A percentile compares a stretch with the other conserved stretches of the same genome.
Evolutionary conservation across 805 yeast species (phyloP).

Genomic region (Deakozyma indianensis): DNA sequence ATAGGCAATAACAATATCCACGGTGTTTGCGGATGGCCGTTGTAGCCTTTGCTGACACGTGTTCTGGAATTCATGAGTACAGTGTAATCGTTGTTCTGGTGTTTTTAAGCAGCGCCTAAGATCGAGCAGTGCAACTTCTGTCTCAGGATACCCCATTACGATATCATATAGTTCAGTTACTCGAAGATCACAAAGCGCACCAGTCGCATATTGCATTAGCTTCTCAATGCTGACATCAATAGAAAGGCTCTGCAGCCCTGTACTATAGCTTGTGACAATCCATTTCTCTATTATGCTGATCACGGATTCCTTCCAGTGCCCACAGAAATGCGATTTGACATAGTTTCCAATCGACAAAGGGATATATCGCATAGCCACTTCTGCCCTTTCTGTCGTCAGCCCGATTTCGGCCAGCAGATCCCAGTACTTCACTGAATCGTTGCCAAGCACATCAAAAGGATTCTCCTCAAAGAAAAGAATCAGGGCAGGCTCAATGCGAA

Average conservation of each 20-base stretch:
- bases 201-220: slow-evolving; percentile 6
- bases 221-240: not conserved
- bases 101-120: slow-evolving; percentile 36
- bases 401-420: not conserved
- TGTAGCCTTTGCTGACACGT: slow-evolving; percentile 35
- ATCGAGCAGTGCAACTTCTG: slow-evolving; percentile 42
- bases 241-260: slow-evolving; percentile 2
- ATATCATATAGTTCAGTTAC: slow-evolving; percentile 46
- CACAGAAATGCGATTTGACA: slow-evolving; percentile 6
- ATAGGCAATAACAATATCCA: slow-evolving; percentile 53
- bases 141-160: slow-evolving; percentile 37
- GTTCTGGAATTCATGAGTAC: slow-evolving; percentile 36
- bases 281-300: slow-evolving; percentile 6
- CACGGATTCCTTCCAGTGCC: slow-evolving; percentile 7
- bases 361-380: slow-evolving; percentile 1
- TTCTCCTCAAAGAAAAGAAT: not conserved
- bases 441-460: not conserved
- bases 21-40: slow-evolving; percentile 73
- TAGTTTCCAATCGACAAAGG: slow-evolving; percentile 8
- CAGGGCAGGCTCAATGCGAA: not conserved
- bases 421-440: not conserved
- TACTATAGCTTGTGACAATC: slow-evolving; percentile 5
- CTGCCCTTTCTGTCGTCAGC: not conserved
- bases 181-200: slow-evolving; percentile 27
- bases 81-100: slow-evolving; percentile 32